Base-by-base conservation (phyloP, 306 rosid species). In the Elaeagnus macrophylla region DNA sequence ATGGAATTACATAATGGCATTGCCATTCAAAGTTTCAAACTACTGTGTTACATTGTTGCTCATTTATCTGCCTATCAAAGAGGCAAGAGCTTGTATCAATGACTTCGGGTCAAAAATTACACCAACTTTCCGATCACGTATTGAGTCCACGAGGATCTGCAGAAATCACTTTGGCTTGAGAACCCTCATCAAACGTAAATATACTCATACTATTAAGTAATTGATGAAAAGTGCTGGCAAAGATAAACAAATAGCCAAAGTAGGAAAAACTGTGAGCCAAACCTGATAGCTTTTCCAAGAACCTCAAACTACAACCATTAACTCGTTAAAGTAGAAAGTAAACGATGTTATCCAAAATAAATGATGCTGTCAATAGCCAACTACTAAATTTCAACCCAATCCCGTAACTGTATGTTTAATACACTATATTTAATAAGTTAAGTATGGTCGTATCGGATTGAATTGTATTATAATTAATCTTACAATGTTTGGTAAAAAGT, bases 111-210 rank as follows among this genome's bases (percentile, higher is more conserved):
- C 88, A 72, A 81, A 90, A 40, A 76, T 70, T 49, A 81, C 66
- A 59, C 97, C 97, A 51, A 81, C 84, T 70, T 77, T 79, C 15
- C 86, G 83, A 72, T 90, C 97, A 52, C 38, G 72, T 56, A 77
- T 32, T 51, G 95, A 86, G 52, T 86, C 81, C 36, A 81, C 88
- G 9, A 62, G 60, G 53, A 86, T 79, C 95, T 90, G 90, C 79
- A 74, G 49, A 80, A 51, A 5, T 18, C 55, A 59, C 12, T 68
- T 68, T 35, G 4, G 15, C 59, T 10, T 60, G 12, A 35, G 58
- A 52, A 39, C 53, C 12, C 25, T n/a, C 16, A 6, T 46, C 39
- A 20, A 39, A 48, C 15, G 45, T 9, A 60, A 36, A 56, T 15
- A 12, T 41, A 58, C 12, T 12, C 37, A 9, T 13, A 40, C 18